Evolutionary conservation across 805 yeast species (phyloP).

Genomic region (Saturnispora sekii): DNA sequence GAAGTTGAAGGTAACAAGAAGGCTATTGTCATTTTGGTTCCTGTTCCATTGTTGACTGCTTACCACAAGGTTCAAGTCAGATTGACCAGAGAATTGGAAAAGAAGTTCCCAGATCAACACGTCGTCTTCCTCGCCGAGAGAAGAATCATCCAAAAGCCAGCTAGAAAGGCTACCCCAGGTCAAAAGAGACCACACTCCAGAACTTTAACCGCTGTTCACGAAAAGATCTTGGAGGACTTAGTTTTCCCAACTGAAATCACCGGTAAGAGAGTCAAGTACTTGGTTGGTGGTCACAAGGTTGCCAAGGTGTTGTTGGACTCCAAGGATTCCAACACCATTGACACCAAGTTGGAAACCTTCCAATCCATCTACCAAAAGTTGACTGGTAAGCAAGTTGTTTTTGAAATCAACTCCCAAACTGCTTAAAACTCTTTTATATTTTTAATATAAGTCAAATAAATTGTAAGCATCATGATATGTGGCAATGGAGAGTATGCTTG

Average conservation of each 20-base stretch:
- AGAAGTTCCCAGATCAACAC: constrained; percentile 99
- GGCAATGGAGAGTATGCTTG: no score
- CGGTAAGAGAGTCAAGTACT: constrained; percentile 99
- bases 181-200: constrained; percentile 99
- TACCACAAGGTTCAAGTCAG: constrained; percentile 97
- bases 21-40: constrained; percentile 96
- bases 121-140: constrained; percentile 99
- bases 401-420: constrained; percentile 72
- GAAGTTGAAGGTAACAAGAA: constrained; percentile 98
- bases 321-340: constrained; percentile 93
- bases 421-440: constrained; percentile 25
- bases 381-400: constrained; percentile 99
- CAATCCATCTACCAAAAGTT: constrained; percentile 96
- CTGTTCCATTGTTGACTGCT: constrained; percentile 84
- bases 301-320: constrained; percentile 97
- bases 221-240: constrained; percentile 95
- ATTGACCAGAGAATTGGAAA: constrained; percentile 98
- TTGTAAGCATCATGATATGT: no score
- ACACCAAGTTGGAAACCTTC: constrained; percentile 98
- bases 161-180: constrained; percentile 83
- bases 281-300: constrained; percentile 97
- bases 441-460: no score
- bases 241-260: constrained; percentile 99
- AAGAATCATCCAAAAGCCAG: constrained; percentile 98
- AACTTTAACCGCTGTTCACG: constrained; percentile 98